These are phyloP conservation scores for Termitomyces sp. DNA, from an alignment of 768 basidiomycete genomes.

Conservation along the genomic window DNA sequence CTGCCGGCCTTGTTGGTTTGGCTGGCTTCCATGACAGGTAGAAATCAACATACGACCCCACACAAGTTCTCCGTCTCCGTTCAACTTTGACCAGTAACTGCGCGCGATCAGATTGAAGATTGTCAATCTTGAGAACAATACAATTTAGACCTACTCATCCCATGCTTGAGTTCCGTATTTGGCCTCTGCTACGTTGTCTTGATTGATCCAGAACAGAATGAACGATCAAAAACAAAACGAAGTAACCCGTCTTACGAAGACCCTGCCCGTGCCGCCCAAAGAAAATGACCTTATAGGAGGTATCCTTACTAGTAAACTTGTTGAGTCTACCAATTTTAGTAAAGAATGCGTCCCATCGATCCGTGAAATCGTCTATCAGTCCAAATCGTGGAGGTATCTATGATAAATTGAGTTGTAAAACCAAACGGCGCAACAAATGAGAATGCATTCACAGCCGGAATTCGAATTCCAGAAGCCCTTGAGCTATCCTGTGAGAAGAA, in stretches of 20 bases:
- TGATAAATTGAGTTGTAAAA: background rate
- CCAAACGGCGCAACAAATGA: too few species aligned
- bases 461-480: background rate
- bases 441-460: background rate
- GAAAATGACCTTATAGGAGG: constrained; percentile 58
- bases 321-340: constrained; percentile 40
- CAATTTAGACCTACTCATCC: constrained; percentile 42
- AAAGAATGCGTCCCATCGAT: constrained; percentile 46
- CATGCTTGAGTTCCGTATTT: constrained; percentile 58
- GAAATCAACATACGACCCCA: constrained; percentile 64
- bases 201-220: background rate
- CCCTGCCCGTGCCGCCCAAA: constrained; percentile 72
- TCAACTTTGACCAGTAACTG: constrained; percentile 58
- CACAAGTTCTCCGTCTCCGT: constrained; percentile 58
- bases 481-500: constrained; percentile 8
- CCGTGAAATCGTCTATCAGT: constrained; percentile 42
- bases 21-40: background rate
- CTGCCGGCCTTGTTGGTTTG: constrained; percentile 23
- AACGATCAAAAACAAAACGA: background rate
- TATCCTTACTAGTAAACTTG: constrained; percentile 23
- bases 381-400: constrained; percentile 59
- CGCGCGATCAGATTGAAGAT: too few species aligned
- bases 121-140: too few species aligned
- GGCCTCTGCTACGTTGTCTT: constrained; percentile 64
- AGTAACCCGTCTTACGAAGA: constrained; percentile 43